These are phyloP conservation scores for Raphanus raphanistrum DNA, from an alignment of 345 rosid species.

Conservation along the genomic window DNA sequence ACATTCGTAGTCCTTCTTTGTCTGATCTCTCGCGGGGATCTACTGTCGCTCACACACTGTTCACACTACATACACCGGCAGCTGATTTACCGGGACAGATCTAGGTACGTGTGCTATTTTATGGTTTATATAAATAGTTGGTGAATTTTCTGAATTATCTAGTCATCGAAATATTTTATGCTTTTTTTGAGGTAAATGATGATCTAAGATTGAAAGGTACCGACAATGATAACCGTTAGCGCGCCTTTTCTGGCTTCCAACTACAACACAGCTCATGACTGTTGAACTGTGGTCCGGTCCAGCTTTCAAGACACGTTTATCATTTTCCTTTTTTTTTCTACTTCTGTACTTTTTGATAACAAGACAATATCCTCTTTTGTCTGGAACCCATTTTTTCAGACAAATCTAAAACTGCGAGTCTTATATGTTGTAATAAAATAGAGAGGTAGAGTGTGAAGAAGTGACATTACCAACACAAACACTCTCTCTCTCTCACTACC, in stretches of 20 bases:
- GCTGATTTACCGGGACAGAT: slow-evolving; percentile 33
- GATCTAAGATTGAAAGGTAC: not conserved
- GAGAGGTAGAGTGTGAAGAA: not conserved
- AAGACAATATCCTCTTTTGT: not conserved
- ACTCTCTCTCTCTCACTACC: not conserved
- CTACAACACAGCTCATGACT: slow-evolving; percentile 36
- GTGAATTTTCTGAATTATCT: not conserved
- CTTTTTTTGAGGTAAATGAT: slow-evolving; percentile 10
- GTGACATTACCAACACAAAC: not conserved
- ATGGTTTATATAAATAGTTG: not conserved
- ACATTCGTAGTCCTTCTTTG: not conserved
- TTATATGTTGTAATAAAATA: not conserved
- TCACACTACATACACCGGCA: slow-evolving; percentile 26
- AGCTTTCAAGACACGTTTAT: slow-evolving; percentile 28
- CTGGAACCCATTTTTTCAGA: not conserved
- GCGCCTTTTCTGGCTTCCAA: slow-evolving; percentile 28
- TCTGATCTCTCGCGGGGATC: slow-evolving; percentile 32
- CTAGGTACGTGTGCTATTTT: not conserved
- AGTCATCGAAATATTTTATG: not conserved
- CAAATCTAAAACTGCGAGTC: not conserved
- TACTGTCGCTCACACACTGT: slow-evolving; percentile 25
- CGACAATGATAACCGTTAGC: slow-evolving; percentile 38
- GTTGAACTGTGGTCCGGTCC: slow-evolving; percentile 39
- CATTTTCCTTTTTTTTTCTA: not conserved
- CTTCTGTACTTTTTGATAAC: not conserved